These are phyloP conservation scores for Leccinum pachyderme DNA, from an alignment of 1,284 basidiomycete genomes.

Conservation along the genomic window DNA sequence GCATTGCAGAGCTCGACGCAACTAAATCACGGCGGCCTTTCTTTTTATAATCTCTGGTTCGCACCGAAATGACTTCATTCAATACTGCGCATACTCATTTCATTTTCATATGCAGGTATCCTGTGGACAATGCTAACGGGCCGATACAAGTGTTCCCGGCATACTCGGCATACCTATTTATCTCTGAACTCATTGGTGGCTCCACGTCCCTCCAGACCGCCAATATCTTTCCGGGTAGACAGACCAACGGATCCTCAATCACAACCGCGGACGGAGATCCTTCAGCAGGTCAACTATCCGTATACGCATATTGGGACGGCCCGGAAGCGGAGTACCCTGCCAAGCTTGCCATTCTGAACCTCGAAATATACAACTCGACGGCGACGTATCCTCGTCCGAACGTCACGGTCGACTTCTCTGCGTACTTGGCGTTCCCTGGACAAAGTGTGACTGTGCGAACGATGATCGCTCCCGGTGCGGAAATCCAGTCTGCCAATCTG, in stretches of 20 bases:
- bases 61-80: not conserved
- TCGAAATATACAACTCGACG: slow-evolving; percentile 49
- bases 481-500: slow-evolving; percentile 40
- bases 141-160: slow-evolving; percentile 49
- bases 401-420: slow-evolving; percentile 43
- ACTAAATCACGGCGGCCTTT: slow-evolving; percentile 47
- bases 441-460: slow-evolving; percentile 35
- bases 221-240: slow-evolving; percentile 49
- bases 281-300: slow-evolving; percentile 46
- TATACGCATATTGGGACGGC: slow-evolving; percentile 49
- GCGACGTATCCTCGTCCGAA: slow-evolving; percentile 38
- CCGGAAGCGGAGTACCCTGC: slow-evolving; percentile 33
- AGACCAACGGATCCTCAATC: slow-evolving; percentile 48
- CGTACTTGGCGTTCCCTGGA: slow-evolving; percentile 31
- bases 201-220: slow-evolving; percentile 42
- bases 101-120: slow-evolving; percentile 39
- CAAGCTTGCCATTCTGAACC: slow-evolving; percentile 47
- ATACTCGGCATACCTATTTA: slow-evolving; percentile 48
- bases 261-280: slow-evolving; percentile 47
- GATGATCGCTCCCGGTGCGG: slow-evolving; percentile 45
- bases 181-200: slow-evolving; percentile 44
- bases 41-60: slow-evolving; percentile 49
- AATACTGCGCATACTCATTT: not conserved
- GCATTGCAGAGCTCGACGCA: slow-evolving; percentile 48
- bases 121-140: slow-evolving; percentile 47